phyloP scores from a whole-genome alignment of 495 filamentous ascomycete species.

The Hypoxylon subgilvum region DNA sequence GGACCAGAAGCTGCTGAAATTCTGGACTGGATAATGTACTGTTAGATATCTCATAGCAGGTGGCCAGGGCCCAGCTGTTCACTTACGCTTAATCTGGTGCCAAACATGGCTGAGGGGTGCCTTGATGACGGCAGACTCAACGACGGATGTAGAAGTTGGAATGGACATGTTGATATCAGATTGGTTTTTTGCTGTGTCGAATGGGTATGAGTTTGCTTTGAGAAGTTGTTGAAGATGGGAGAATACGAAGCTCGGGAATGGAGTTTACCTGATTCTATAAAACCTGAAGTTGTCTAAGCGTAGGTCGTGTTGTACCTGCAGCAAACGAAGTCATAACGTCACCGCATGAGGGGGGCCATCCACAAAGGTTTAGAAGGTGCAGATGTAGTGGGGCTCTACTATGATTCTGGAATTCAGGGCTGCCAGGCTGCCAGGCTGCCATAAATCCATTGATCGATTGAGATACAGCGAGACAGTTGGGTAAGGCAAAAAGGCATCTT shows the following conservation, averaged over 20 bases:
- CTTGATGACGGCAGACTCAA: conserved; percentile 68
- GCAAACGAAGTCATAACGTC: conserved; percentile 40
- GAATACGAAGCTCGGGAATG: background rate
- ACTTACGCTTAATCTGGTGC: conserved; percentile 67
- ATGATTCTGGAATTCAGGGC: too few species aligned
- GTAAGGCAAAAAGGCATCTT: too few species aligned
- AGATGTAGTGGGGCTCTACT: conserved; percentile 2
- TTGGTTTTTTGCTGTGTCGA: background rate
- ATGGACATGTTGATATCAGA: conserved; percentile 45
- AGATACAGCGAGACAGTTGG: too few species aligned
- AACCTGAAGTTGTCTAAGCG: conserved; percentile 4
- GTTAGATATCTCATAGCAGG: background rate
- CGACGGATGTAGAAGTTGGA: conserved; percentile 67
- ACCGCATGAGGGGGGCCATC: conserved; percentile 27
- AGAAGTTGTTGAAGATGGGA: background rate
- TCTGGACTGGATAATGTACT: conserved; percentile 44
- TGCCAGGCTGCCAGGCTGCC: too few species aligned
- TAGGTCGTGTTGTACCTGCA: conserved; percentile 30
- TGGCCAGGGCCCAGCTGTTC: background rate
- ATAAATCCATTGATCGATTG: too few species aligned
- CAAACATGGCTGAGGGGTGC: conserved; percentile 67
- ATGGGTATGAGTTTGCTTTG: background rate
- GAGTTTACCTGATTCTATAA: too few species aligned
- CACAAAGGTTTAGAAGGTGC: conserved; percentile 9
- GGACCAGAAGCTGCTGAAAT: conserved; percentile 66